Evolutionary conservation across 352 stramenopile species (phyloP), one percentile per base, ranked within the genome.

Genomic region (Saprolegnia parasitica): DNA sequence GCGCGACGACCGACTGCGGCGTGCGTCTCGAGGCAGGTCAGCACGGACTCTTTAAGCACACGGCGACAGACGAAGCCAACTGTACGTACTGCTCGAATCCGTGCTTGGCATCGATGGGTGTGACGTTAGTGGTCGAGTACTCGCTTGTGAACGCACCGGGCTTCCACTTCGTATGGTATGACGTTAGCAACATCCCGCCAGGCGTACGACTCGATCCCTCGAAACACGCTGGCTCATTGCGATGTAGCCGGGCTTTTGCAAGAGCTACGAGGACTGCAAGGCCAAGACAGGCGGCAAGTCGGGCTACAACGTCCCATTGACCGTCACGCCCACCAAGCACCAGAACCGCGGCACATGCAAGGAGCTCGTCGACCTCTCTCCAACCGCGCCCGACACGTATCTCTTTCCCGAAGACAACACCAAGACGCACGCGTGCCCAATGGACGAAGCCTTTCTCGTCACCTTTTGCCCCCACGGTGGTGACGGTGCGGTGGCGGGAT

Each of bases 151-250:
- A 70, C 50, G 18, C 11, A 5, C n/a, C n/a, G 20, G 46, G 45
- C 9, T n/a, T 70, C 18, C 47, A 70, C 32, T 42, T 67, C 15
- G 74, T 75, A 11, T 89, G 80, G 80, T 81, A 79, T 67, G 83
- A 90, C 60, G 75, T 90, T 29, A 87, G 81, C 65, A 79, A 79
- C 64, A 88, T 91, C 68, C 78, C 80, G 4, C 79, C 79, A 0
- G 77, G 68, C 11, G 52, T 60, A 35, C 35, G 35, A n/a, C n/a
- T n/a, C n/a, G n/a, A n/a, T n/a, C n/a, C n/a, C n/a, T n/a, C n/a
- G n/a, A n/a, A n/a, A n/a, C n/a, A n/a, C 52, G 20, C 3, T 1
- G 13, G 24, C 11, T 42, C 24, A 60, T 10, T 9, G n/a, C 16
- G 9, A 16, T 16, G 24, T 60, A 60, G 11, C 76, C 76, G 57